Conservation (phyloP, 208 protist genomes). For the Leishmania aethiopica region DNA sequence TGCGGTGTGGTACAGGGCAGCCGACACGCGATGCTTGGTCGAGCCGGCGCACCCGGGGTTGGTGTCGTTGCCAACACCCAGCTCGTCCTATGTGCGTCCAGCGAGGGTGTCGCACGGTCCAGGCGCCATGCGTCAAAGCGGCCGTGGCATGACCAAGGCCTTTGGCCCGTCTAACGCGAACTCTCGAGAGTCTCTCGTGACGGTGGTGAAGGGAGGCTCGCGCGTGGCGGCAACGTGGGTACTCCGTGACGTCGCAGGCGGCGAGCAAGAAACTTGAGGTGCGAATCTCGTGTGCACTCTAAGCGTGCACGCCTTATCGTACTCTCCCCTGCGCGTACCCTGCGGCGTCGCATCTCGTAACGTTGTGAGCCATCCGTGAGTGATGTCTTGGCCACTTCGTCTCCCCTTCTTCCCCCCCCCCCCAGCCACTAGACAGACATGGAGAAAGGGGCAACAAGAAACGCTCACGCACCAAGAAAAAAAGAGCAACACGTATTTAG, state of each 20-base stretch:
- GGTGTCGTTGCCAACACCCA: conserved; percentile 8
- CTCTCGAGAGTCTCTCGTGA: conserved; percentile 7
- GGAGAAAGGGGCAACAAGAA: neutral
- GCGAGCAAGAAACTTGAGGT: conserved; percentile 10
- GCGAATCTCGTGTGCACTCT: neutral
- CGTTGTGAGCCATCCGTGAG: neutral
- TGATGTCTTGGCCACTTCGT: neutral
- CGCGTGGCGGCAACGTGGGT: conserved; percentile 19
- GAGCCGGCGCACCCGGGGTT: conserved; percentile 24
- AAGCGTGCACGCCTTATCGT: neutral
- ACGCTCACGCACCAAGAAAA: too few species aligned
- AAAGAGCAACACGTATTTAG: neutral
- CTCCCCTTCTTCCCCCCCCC: neutral
- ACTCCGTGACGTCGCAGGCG: conserved; percentile 8
- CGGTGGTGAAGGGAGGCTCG: conserved; percentile 23
- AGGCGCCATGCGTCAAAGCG: neutral
- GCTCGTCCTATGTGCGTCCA: neutral
- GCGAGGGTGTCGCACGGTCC: neutral
- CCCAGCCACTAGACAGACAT: neutral
- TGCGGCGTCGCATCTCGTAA: neutral
- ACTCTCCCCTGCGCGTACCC: neutral
- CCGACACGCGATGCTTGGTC: conserved; percentile 24
- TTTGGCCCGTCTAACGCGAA: neutral
- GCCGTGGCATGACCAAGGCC: neutral
- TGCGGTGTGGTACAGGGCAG: conserved; percentile 13